Conservation (phyloP, 805 yeast genomes). For the Metschnikowia shivogae region DNA sequence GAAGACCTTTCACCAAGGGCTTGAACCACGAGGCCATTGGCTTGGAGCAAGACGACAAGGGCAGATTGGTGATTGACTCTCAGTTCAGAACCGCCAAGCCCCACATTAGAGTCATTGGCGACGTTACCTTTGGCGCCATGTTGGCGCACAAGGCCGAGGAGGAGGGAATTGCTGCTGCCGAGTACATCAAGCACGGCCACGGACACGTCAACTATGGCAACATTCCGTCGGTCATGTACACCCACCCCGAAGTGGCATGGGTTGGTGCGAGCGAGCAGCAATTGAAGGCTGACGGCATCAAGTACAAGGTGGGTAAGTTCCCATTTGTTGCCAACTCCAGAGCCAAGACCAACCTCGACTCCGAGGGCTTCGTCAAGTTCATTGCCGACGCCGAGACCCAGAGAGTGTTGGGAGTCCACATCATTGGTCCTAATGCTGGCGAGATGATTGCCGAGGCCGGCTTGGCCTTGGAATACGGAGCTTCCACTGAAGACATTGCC, state of each 20-base stretch:
- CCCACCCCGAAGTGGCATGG: conserved; percentile 99
- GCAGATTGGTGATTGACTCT: conserved; percentile 90
- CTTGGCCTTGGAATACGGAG: conserved; percentile 97
- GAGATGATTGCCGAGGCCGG: conserved; percentile 99
- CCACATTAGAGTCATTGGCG: conserved; percentile 97
- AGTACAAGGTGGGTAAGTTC: conserved; percentile 94
- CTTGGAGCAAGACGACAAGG: conserved; percentile 84
- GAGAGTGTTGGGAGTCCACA: conserved; percentile 93
- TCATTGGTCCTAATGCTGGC: conserved; percentile 98
- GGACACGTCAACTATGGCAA: conserved; percentile 98
- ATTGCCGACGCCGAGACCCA: conserved; percentile 96
- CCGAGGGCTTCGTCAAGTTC: conserved; percentile 96
- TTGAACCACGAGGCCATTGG: conserved; percentile 86
- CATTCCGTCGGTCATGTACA: conserved; percentile 98
- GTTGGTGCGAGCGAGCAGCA: conserved; percentile 96
- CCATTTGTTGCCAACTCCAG: conserved; percentile 98
- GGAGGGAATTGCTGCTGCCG: conserved; percentile 98
- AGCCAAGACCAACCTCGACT: conserved; percentile 96
- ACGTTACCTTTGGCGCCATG: conserved; percentile 98
- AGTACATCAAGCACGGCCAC: conserved; percentile 85
- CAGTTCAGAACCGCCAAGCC: conserved; percentile 89
- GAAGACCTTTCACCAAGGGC: conserved; percentile 95
- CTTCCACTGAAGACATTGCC: conserved; percentile 95
- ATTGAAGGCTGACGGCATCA: conserved; percentile 86
- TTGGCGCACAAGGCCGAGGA: conserved; percentile 99